These are phyloP conservation scores for Alectoria sarmentosa DNA, from an alignment of 495 filamentous ascomycete genomes.

Conservation along the genomic window DNA sequence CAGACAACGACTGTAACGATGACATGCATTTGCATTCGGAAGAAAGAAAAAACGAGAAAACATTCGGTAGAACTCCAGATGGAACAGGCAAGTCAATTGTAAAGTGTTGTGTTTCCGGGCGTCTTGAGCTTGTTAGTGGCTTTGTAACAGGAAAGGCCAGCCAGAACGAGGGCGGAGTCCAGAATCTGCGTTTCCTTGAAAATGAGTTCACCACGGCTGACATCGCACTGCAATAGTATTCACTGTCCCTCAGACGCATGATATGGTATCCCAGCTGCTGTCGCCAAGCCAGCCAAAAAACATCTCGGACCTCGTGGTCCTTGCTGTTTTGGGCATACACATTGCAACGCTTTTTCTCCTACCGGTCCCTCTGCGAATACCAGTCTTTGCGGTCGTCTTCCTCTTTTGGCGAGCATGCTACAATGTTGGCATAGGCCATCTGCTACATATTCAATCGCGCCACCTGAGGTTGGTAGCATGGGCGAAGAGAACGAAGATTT, in stretches of 20 bases:
- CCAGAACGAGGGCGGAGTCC: too few relatives aligned
- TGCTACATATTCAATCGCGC: constrained; percentile 84
- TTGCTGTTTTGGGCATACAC: constrained; percentile 71
- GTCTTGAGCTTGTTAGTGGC: not conserved
- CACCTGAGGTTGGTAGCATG: constrained; percentile 78
- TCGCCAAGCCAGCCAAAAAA: constrained; percentile 97
- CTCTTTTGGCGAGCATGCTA: constrained; percentile 89
- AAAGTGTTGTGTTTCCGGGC: not conserved
- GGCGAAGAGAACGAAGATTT: constrained; percentile 78
- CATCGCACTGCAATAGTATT: constrained; percentile 57
- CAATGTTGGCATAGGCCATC: constrained; percentile 87
- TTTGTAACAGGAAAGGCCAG: not conserved
- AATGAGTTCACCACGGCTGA: constrained; percentile 14
- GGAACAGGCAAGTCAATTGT: constrained; percentile 62
- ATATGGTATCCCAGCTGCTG: constrained; percentile 97
- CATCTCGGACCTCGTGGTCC: constrained; percentile 70
- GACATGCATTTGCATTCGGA: constrained; percentile 30
- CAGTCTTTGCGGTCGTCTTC: constrained; percentile 73
- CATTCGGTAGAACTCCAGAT: constrained; percentile 86
- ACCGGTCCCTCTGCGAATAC: constrained; percentile 57
- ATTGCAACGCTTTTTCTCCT: constrained; percentile 65
- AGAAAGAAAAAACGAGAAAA: constrained; percentile 54
- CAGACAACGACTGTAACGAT: constrained; percentile 57
- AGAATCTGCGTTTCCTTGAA: not conserved
- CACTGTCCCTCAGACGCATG: constrained; percentile 90